phyloP scores from a whole-genome alignment of 179 eudicot species.

The Amaranthus tricolor region DNA sequence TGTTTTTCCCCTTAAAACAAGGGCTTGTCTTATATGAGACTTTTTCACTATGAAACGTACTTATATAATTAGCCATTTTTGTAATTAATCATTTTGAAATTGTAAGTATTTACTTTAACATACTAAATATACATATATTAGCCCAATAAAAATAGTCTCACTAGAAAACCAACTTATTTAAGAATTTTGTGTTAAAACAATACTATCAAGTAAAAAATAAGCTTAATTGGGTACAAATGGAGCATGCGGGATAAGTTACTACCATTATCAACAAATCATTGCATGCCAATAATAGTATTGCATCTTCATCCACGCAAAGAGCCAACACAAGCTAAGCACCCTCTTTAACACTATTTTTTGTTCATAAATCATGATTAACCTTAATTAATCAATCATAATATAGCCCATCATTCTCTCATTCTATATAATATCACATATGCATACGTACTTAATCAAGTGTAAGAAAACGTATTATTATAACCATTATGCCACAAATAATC shows the following conservation, averaged over 20 bases:
- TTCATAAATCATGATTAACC: neutral
- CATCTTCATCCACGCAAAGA: constrained; percentile 18
- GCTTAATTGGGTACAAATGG: neutral
- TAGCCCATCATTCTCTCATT: neutral
- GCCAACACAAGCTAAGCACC: neutral
- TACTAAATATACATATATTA: too few relatives aligned
- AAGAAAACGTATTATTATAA: neutral
- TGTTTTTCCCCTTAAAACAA: too few relatives aligned
- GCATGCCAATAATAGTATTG: neutral
- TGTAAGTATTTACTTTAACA: too few relatives aligned
- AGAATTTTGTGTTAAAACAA: neutral
- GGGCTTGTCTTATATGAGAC: too few relatives aligned
- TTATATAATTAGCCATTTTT: too few relatives aligned
- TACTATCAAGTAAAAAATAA: neutral
- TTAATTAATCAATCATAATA: neutral
- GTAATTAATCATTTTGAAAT: too few relatives aligned
- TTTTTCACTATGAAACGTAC: too few relatives aligned
- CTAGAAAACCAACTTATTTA: neutral
- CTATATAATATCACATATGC: neutral
- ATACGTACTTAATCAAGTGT: neutral
- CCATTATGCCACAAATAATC: neutral
- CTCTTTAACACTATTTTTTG: neutral
- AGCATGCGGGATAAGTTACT: neutral
- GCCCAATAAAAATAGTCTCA: too few relatives aligned
- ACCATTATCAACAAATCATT: neutral